Conservation (phyloP, 306 rosid genomes). For the Cucumis sativus region Cucumber_9930_V3 NC_026657.2:3530001-3530500, state of each 20-base stretch:
- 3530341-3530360: background rate
- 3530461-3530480: background rate
- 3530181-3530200: background rate
- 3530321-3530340: conserved; percentile 9
- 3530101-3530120: background rate
- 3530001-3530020: background rate
- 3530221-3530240: conserved; percentile 58
- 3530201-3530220: conserved; percentile 8
- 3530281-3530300: conserved; percentile 3
- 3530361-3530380: conserved; percentile 31
- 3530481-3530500: conserved; percentile 1
- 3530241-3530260: conserved; percentile 61
- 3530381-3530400: conserved; percentile 51
- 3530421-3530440: conserved; percentile 10
- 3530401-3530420: conserved; percentile 41
- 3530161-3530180: background rate
- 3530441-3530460: conserved; percentile 5
- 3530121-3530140: background rate
- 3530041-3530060: background rate
- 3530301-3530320: conserved; percentile 19
- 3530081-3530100: background rate
- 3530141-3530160: background rate
- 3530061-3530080: background rate
- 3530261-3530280: conserved; percentile 55
- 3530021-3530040: background rate